Conservation (phyloP, 345 rosid genomes). For the sweet orange (Citrus sinensis) region DVS_A1.0 CM039169.1:23884001-23884500, state of each 20-base stretch:
- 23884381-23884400: constrained; percentile 8
- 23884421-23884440: constrained; percentile 19
- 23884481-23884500: constrained; percentile 97
- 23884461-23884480: constrained; percentile 98
- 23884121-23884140: constrained; percentile 27
- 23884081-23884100: neutral
- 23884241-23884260: constrained; percentile 14
- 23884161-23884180: constrained; percentile 93
- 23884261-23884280: constrained; percentile 16
- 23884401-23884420: constrained; percentile 10
- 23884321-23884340: constrained; percentile 97
- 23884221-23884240: constrained; percentile 24
- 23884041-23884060: neutral
- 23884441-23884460: constrained; percentile 97
- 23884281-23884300: constrained; percentile 95
- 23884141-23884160: constrained; percentile 93
- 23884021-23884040: constrained; percentile 16
- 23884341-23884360: constrained; percentile 50
- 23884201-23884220: constrained; percentile 81
- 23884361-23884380: constrained; percentile 16
- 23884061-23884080: neutral
- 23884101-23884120: neutral
- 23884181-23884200: constrained; percentile 78
- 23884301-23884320: constrained; percentile 93
- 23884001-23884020: constrained; percentile 80